These are phyloP conservation scores for Nidularia sp. DNA, from an alignment of 768 basidiomycete genomes.

Conservation along the genomic window DNA sequence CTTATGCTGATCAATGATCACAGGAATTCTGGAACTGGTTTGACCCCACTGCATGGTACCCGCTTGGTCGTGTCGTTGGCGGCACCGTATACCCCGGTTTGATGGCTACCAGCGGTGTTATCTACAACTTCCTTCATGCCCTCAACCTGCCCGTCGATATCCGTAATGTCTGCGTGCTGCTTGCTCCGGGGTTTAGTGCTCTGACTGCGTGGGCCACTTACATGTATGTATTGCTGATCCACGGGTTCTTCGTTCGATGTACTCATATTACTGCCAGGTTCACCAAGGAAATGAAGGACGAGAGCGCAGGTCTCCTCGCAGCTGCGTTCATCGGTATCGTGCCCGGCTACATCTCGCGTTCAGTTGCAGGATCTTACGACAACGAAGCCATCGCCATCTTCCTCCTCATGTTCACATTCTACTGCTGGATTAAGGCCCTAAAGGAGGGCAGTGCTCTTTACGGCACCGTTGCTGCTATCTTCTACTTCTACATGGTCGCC, in stretches of 20 bases:
- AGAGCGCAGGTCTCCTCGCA: conserved; percentile 93
- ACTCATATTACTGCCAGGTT: conserved; percentile 50
- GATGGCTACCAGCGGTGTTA: conserved; percentile 97
- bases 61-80: conserved; percentile 95
- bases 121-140: conserved; percentile 86
- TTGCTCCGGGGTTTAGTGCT: conserved; percentile 96
- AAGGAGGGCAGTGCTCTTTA: conserved; percentile 92
- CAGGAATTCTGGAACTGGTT: conserved; percentile 99
- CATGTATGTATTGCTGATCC: conserved; percentile 54
- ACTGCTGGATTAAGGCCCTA: conserved; percentile 92
- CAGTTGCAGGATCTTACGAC: conserved; percentile 98
- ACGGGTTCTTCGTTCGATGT: background rate
- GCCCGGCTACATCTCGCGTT: conserved; percentile 98
- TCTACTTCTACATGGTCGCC: conserved; percentile 99
- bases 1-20: conserved; percentile 1
- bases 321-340: conserved; percentile 98
- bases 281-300: conserved; percentile 94
- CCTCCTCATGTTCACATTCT: conserved; percentile 99
- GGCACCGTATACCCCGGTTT: conserved; percentile 98
- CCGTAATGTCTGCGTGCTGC: conserved; percentile 91
- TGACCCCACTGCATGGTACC: conserved; percentile 99
- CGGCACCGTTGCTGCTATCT: conserved; percentile 86
- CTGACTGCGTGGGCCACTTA: conserved; percentile 96
- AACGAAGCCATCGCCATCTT: conserved; percentile 99
- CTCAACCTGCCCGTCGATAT: conserved; percentile 96